phyloP scores from a whole-genome alignment of 495 filamentous ascomycete genomes.

The Neurospora sp. region DNA sequence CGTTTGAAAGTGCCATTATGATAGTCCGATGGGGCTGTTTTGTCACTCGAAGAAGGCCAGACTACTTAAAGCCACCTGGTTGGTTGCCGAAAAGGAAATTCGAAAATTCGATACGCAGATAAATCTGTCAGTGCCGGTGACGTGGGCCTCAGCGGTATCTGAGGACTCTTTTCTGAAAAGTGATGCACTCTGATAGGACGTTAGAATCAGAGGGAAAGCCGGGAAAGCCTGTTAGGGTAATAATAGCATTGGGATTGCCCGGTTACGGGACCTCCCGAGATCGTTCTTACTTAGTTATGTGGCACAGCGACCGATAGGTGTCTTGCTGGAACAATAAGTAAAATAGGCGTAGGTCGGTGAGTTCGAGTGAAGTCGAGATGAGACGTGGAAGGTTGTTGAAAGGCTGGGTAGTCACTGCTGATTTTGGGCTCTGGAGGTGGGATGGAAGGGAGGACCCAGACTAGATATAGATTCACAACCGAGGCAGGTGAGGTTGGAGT shows the following conservation, averaged over 20 bases:
- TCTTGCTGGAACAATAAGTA: neutral
- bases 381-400: neutral
- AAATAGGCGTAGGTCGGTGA: neutral
- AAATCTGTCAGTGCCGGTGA: neutral
- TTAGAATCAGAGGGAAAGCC: neutral
- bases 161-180: neutral
- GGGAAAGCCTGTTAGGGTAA: neutral
- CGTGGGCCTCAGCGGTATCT: neutral
- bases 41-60: neutral
- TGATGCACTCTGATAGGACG: neutral
- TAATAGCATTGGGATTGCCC: neutral
- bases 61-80: neutral
- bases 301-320: neutral
- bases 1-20: constrained; percentile 51
- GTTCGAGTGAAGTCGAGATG: neutral
- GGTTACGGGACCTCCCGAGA: neutral
- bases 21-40: neutral
- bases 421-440: neutral
- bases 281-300: neutral
- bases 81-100: neutral
- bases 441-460: neutral
- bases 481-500: neutral
- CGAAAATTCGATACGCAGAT: neutral
- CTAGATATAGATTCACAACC: neutral
- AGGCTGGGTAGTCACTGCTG: neutral